A percentile compares a stretch with the other conserved stretches of the same genome.
Conservation (phyloP, 106 monocot genomes). For the Dioscorea dumetorum region DNA sequence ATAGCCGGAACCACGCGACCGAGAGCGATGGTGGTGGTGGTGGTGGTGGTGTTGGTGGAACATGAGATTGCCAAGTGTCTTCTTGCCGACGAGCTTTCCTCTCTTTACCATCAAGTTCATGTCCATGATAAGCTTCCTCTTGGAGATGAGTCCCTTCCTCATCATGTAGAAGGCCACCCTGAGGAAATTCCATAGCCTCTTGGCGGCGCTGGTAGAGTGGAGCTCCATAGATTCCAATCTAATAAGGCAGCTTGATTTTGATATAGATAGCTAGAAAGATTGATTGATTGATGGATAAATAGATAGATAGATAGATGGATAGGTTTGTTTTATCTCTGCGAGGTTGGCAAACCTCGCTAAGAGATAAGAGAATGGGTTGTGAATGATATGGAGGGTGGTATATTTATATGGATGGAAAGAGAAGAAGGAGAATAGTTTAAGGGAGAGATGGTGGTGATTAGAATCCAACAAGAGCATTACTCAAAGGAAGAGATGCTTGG, state of each 20-base stretch:
- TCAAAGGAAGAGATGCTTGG: neutral
- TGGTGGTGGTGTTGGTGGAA: conserved; percentile 7
- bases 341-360: conserved; percentile 31
- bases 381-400: neutral
- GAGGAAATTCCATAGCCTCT: conserved; percentile 45
- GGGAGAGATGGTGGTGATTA: neutral
- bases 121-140: conserved; percentile 57
- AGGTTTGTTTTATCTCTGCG: conserved; percentile 8
- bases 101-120: conserved; percentile 39
- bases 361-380: conserved; percentile 6
- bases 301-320: neutral
- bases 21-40: neutral
- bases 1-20: neutral
- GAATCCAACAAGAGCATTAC: neutral
- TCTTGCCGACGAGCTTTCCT: conserved; percentile 20
- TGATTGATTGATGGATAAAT: neutral
- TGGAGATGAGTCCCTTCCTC: conserved; percentile 53
- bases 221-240: conserved; percentile 23
- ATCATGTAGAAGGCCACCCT: conserved; percentile 62
- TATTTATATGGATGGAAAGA: conserved; percentile 1
- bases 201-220: conserved; percentile 22
- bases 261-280: no score
- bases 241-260: no score
- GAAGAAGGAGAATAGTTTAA: neutral
- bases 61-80: neutral